Evolutionary conservation across 2,329 filamentous ascomycete species (phyloP).

Genomic region (Fusarium liriodendri): DNA sequence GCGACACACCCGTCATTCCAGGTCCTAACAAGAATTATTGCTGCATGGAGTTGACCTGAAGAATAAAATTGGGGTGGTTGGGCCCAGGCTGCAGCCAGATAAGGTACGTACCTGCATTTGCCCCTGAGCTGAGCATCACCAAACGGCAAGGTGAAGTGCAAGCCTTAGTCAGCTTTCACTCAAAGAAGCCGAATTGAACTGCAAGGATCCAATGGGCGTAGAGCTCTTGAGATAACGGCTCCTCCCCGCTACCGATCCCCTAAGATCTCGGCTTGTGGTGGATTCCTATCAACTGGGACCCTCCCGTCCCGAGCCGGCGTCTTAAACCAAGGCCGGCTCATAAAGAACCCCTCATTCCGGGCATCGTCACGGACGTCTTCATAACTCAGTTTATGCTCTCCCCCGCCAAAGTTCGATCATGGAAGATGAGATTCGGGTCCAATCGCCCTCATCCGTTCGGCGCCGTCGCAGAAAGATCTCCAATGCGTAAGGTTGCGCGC

Average conservation of each 20-base stretch:
- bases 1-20: not conserved
- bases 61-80: slow-evolving; percentile 44
- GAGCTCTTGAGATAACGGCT: not conserved
- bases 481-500: slow-evolving; percentile 15
- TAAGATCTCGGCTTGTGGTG: not conserved
- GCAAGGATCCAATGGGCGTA: not conserved
- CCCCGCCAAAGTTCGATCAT: not conserved
- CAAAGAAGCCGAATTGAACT: not conserved
- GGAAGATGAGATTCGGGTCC: not conserved
- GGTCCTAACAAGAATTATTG: slow-evolving; percentile 48
- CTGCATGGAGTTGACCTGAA: slow-evolving; percentile 41
- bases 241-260: not conserved
- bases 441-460: not conserved
- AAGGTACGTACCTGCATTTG: slow-evolving; percentile 15
- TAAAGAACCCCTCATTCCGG: not conserved
- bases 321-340: not conserved
- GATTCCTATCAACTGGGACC: not conserved
- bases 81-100: slow-evolving; percentile 30
- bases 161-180: not conserved
- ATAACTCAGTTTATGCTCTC: not conserved
- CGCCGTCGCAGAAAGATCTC: slow-evolving; percentile 20
- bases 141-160: not conserved
- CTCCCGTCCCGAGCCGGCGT: not conserved
- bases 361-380: not conserved
- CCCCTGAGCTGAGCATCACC: slow-evolving; percentile 16